Conservation (phyloP, 805 yeast species). For the Blastobotrys peoriensis region DNA sequence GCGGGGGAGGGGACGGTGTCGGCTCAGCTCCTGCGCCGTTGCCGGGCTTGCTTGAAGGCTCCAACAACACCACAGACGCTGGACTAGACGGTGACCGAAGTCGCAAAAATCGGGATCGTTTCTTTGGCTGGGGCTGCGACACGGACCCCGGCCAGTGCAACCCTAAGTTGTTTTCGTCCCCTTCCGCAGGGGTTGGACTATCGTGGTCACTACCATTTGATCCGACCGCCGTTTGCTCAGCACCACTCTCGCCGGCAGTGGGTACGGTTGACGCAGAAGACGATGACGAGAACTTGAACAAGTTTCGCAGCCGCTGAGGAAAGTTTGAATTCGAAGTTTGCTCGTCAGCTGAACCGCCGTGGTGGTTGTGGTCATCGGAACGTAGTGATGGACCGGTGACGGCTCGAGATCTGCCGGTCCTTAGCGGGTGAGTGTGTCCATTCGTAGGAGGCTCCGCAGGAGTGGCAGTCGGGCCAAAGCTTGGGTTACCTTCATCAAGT, state of each 20-base stretch:
- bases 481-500: background rate
- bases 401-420: background rate
- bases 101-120: slow-evolving; percentile 17
- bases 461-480: slow-evolving; percentile 3
- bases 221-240: no score
- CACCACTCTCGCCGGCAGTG: no score
- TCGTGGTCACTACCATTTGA: no score
- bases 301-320: slow-evolving; percentile 28
- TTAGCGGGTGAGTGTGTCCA: background rate
- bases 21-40: background rate
- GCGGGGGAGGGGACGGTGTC: slow-evolving; percentile 11
- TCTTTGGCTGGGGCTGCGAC: slow-evolving; percentile 4
- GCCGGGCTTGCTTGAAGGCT: background rate
- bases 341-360: background rate
- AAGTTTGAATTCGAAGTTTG: slow-evolving; percentile 10
- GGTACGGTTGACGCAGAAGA: no score
- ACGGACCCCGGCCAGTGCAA: no score
- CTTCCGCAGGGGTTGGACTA: no score
- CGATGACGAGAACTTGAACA: slow-evolving; percentile 27
- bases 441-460: no score
- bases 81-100: slow-evolving; percentile 21
- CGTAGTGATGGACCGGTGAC: background rate
- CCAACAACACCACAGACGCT: slow-evolving; percentile 13
- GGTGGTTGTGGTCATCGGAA: background rate
- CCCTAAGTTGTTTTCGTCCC: no score